These are phyloP conservation scores for Fusarium goolgardi DNA, from an alignment of 2,329 filamentous ascomycete species.

Conservation along the genomic window DNA sequence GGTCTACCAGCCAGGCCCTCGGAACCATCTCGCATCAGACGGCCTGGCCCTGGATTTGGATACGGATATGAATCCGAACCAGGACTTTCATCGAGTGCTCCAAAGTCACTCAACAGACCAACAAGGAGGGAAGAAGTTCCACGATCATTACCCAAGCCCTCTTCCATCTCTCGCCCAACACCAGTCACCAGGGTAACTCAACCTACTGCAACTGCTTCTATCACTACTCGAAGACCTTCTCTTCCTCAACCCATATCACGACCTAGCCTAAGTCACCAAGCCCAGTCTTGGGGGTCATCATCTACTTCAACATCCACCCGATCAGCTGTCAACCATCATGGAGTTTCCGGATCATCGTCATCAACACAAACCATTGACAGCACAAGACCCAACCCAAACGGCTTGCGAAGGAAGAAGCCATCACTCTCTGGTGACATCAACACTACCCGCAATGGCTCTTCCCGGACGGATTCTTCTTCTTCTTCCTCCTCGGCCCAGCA, in stretches of 20 bases:
- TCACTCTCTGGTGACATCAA: conserved; percentile 56
- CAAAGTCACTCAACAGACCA: conserved; percentile 42
- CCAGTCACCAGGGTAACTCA: conserved; percentile 42
- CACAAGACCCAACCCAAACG: conserved; percentile 54
- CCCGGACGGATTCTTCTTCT: conserved; percentile 57
- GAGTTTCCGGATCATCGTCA: conserved; percentile 51
- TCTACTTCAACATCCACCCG: conserved; percentile 50
- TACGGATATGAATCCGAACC: conserved; percentile 33
- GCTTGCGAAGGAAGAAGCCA: conserved; percentile 63
- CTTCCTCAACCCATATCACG: conserved; percentile 42
- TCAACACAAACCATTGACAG: conserved; percentile 52
- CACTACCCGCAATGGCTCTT: conserved; percentile 51
- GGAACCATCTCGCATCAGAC: conserved; percentile 51
- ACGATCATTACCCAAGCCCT: conserved; percentile 32
- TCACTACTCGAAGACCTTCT: conserved; percentile 41
- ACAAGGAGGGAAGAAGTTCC: conserved; percentile 40
- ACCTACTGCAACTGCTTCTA: conserved; percentile 22
- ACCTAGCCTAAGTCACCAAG: conserved; percentile 54
- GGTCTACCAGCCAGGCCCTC: conserved; percentile 56
- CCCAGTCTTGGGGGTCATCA: conserved; percentile 57
- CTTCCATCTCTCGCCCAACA: conserved; percentile 32
- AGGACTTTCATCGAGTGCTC: conserved; percentile 33
- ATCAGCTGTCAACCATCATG: conserved; percentile 49
- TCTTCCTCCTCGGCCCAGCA: conserved; percentile 59
- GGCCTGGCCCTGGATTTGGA: conserved; percentile 41